Percentiles rank a stretch among this genome's conserved stretches.
Conservation (phyloP, 1,139 yeast genomes). For the Pichia sp. region DNA sequence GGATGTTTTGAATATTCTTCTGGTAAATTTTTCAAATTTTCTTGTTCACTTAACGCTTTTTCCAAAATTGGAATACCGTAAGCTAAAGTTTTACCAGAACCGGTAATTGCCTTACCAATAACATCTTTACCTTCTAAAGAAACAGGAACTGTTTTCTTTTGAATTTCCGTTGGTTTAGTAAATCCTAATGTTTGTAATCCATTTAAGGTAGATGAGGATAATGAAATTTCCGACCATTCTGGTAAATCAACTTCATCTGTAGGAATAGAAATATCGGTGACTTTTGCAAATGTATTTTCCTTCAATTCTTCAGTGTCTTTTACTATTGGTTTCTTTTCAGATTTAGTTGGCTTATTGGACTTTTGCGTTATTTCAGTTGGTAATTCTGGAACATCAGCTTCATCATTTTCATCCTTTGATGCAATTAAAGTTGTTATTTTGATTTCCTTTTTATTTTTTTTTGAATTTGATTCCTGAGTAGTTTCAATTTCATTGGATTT, state of each 20-base stretch:
- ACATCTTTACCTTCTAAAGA: constrained; percentile 73
- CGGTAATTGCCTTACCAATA: constrained; percentile 95
- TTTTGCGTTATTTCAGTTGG: constrained; percentile 12
- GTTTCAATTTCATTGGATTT: background rate
- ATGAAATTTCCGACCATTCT: constrained; percentile 44
- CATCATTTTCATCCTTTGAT: constrained; percentile 22
- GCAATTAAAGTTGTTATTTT: constrained; percentile 14
- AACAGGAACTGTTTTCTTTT: constrained; percentile 66
- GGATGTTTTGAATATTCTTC: constrained; percentile 41
- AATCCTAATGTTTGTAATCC: constrained; percentile 60
- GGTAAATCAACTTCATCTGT: constrained; percentile 47
- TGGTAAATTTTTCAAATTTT: constrained; percentile 20
- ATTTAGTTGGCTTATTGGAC: constrained; percentile 1
- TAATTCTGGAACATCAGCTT: constrained; percentile 17
- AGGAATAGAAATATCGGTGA: constrained; percentile 31
- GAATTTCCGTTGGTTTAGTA: constrained; percentile 75
- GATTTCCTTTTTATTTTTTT: constrained; percentile 2
- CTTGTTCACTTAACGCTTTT: constrained; percentile 36
- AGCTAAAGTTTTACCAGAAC: constrained; percentile 96
- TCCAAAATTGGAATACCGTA: constrained; percentile 94
- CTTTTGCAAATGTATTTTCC: constrained; percentile 16
- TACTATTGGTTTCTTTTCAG: constrained; percentile 11
- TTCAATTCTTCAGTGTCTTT: constrained; percentile 14
- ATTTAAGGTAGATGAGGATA: constrained; percentile 50
- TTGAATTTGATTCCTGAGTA: background rate